Evolutionary conservation across 1,139 yeast genomes (phyloP), one percentile per base, ranked within the genome.

Genomic region (Yamadazyma dushanensis): DNA sequence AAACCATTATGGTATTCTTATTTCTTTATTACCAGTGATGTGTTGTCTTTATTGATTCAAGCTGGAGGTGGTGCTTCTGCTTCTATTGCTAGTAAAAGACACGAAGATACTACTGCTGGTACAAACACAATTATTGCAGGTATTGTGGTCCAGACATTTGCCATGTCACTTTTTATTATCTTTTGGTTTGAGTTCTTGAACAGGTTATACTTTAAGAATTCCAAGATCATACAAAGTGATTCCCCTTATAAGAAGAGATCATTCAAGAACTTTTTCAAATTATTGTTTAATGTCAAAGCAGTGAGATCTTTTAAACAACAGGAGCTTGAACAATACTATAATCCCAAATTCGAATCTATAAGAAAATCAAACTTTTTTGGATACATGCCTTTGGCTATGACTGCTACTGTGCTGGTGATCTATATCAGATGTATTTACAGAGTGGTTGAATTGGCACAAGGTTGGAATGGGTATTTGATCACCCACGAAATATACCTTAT

Each of bases 71-170:
- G 87, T 37, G 53, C 90, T 41, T 76, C 81, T 47, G 82, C 89
- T 3, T 78, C 94, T 2, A 66, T 73, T 22, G 76, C 77, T 0
- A 62, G 76, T 8, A 53, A 67, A 15, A 52, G 58, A 3, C 55
- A 59, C 16, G 50, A 60, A 17, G 53, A 58, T 38, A 53, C 79
- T 0, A 57, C 53, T 1, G 57, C 67, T 0, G 97, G 97, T 23
- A 75, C 87, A 1, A 69, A 85, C 57, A 66, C 83, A 37, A 86
- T 89, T 84, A 79, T 87, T 44, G 95, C 79, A 3, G 97, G 97
- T 20, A 73, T 90, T 42, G 79, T 80, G 0, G 67, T 84, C 49
- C 97, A 90, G 62, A 89, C 88, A 9, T 68, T 75, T 15, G 76
- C 89, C 9, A 86, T 89, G 85, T 48, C 77, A 1, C 42, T 80